phyloP scores from a whole-genome alignment of 1,284 basidiomycete species.

The Apiotrichum montevideense region DNA sequence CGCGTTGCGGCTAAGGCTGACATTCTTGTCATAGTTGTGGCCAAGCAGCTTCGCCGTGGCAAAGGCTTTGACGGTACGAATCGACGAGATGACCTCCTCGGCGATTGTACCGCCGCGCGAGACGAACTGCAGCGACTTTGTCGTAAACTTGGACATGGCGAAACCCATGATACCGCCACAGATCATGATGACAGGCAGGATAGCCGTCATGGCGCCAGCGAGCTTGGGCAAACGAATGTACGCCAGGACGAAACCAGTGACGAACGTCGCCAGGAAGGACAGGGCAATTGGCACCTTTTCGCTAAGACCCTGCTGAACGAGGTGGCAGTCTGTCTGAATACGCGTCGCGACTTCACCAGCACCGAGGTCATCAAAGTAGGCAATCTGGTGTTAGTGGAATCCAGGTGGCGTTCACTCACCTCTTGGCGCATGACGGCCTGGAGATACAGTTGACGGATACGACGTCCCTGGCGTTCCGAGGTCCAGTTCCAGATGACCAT shows the following conservation, averaged over 20 bases:
- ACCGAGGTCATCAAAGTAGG: constrained; percentile 87
- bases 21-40: constrained; percentile 62
- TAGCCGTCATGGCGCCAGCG: constrained; percentile 79
- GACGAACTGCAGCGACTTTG: constrained; percentile 61
- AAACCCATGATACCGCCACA: constrained; percentile 52
- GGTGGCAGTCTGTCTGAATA: constrained; percentile 68
- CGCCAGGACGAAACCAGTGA: constrained; percentile 66
- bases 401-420: constrained; percentile 14
- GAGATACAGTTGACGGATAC: constrained; percentile 53
- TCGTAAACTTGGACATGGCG: constrained; percentile 41
- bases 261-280: constrained; percentile 54
- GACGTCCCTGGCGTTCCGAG: constrained; percentile 79
- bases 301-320: constrained; percentile 79
- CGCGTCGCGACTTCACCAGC: constrained; percentile 93
- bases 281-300: constrained; percentile 65
- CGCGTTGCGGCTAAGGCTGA: constrained; percentile 54
- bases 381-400: constrained; percentile 51
- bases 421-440: constrained; percentile 48
- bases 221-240: constrained; percentile 68
- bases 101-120: constrained; percentile 80
- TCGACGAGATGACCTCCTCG: constrained; percentile 73
- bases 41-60: constrained; percentile 68
- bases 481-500: constrained; percentile 86
- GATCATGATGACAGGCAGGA: constrained; percentile 79
- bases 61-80: constrained; percentile 74